These are phyloP conservation scores for Cytospora chrysosperma DNA, from an alignment of 2,329 filamentous ascomycete species.

Conservation along the genomic window DNA sequence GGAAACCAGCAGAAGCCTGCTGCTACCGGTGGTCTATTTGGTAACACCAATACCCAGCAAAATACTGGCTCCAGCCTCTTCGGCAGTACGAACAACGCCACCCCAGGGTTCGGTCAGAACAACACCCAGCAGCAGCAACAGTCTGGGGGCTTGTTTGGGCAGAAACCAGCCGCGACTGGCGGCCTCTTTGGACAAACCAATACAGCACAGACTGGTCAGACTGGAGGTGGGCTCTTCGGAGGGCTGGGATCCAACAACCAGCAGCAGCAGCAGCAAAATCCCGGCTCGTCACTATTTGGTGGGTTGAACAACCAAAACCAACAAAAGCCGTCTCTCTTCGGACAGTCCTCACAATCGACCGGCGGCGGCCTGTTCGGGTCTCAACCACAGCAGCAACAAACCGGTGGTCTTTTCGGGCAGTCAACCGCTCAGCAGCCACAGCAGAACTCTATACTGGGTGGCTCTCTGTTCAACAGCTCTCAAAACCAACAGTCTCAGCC, in stretches of 20 bases:
- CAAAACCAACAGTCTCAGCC: slow-evolving; percentile 51
- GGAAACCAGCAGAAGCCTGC: slow-evolving; percentile 22
- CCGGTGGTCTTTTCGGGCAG: slow-evolving; percentile 46
- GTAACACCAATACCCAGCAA: slow-evolving; percentile 34
- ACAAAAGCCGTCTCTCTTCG: slow-evolving; percentile 58
- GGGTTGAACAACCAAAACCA: slow-evolving; percentile 47
- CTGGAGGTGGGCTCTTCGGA: slow-evolving; percentile 54
- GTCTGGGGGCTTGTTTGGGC: slow-evolving; percentile 42
- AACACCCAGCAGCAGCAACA: slow-evolving; percentile 28
- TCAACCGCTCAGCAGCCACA: slow-evolving; percentile 50
- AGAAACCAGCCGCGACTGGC: slow-evolving; percentile 41
- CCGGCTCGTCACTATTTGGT: slow-evolving; percentile 46
- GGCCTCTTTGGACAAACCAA: slow-evolving; percentile 50
- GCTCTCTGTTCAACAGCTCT: slow-evolving; percentile 59
- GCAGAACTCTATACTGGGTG: slow-evolving; percentile 44
- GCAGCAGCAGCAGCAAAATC: slow-evolving; percentile 39
- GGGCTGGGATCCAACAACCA: slow-evolving; percentile 35
- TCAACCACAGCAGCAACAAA: slow-evolving; percentile 45
- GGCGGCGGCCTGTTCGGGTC: slow-evolving; percentile 56
- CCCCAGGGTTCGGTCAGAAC: slow-evolving; percentile 29
- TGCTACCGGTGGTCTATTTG: slow-evolving; percentile 32
- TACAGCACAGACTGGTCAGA: slow-evolving; percentile 36
- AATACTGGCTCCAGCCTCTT: slow-evolving; percentile 40
- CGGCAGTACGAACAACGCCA: slow-evolving; percentile 34
- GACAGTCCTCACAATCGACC: slow-evolving; percentile 41